phyloP scores from a whole-genome alignment of 169 alveolate genomes.

The Eimeria necatrix region DNA sequence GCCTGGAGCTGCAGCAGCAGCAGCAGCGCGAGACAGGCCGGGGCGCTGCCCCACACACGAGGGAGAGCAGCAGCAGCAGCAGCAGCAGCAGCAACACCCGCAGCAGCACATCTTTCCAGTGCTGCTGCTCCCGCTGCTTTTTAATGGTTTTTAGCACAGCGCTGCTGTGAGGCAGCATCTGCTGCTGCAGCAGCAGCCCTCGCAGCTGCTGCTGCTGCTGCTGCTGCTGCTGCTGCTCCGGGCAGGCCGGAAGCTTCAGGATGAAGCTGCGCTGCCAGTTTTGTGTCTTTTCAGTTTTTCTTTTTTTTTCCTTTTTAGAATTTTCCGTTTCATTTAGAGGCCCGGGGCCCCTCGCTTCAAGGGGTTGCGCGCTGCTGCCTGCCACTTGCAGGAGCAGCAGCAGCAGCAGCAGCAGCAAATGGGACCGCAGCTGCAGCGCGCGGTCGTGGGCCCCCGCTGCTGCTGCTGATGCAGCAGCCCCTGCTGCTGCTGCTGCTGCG shows the following conservation, averaged over 20 bases:
- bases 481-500: too few relatives aligned
- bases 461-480: not conserved
- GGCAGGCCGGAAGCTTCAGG: not conserved
- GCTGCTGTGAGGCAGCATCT: not conserved
- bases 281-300: not conserved
- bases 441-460: not conserved
- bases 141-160: not conserved
- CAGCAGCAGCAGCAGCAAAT: too few relatives aligned
- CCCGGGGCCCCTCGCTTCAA: too few relatives aligned
- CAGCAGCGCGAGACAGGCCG: not conserved
- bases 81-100: conserved; percentile 5
- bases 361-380: too few relatives aligned
- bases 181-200: conserved; percentile 17
- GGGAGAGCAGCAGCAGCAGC: too few relatives aligned
- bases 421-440: too few relatives aligned
- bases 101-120: not conserved
- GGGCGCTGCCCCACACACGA: not conserved
- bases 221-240: conserved; percentile 16
- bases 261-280: not conserved
- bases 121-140: too few relatives aligned
- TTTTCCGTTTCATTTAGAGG: too few relatives aligned
- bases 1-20: not conserved
- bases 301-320: not conserved
- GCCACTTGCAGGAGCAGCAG: not conserved
- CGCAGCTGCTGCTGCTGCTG: not conserved